phyloP scores from a whole-genome alignment of 2,329 filamentous ascomycete genomes.

The Tricladium varicosporioides region DNA sequence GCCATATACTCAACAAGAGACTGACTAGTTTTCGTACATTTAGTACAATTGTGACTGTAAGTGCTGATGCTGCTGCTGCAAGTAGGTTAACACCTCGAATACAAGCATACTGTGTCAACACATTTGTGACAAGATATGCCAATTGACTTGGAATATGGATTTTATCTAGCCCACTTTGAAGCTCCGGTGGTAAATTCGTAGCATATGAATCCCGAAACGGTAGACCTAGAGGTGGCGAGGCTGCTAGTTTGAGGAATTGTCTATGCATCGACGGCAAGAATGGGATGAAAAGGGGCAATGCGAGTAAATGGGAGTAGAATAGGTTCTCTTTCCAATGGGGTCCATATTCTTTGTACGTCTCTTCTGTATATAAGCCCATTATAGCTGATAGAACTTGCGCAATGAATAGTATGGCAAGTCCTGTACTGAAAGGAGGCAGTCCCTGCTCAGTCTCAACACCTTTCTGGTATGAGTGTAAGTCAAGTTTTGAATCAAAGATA shows the following conservation, averaged over 20 bases:
- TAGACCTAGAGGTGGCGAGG: constrained; percentile 60
- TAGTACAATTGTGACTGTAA: constrained; percentile 94
- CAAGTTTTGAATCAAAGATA: background rate
- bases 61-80: constrained; percentile 80
- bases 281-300: constrained; percentile 72
- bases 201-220: constrained; percentile 23
- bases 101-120: constrained; percentile 89
- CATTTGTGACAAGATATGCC: constrained; percentile 70
- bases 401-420: constrained; percentile 78
- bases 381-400: constrained; percentile 89
- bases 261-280: constrained; percentile 63
- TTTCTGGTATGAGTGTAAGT: constrained; percentile 25
- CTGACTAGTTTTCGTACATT: constrained; percentile 95
- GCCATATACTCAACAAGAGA: constrained; percentile 83
- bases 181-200: constrained; percentile 35
- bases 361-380: constrained; percentile 93
- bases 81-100: constrained; percentile 96
- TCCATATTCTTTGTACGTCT: constrained; percentile 81
- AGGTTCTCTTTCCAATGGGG: constrained; percentile 94
- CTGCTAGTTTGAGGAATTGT: constrained; percentile 62
- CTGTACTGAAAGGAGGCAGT: constrained; percentile 57
- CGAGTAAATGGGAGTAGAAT: constrained; percentile 84
- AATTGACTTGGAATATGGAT: constrained; percentile 65
- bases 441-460: constrained; percentile 29
- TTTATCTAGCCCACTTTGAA: constrained; percentile 38